Evolutionary conservation across 164 flowering plant genomes (phyloP).

Genomic region (Pachysandra terminalis): DNA sequence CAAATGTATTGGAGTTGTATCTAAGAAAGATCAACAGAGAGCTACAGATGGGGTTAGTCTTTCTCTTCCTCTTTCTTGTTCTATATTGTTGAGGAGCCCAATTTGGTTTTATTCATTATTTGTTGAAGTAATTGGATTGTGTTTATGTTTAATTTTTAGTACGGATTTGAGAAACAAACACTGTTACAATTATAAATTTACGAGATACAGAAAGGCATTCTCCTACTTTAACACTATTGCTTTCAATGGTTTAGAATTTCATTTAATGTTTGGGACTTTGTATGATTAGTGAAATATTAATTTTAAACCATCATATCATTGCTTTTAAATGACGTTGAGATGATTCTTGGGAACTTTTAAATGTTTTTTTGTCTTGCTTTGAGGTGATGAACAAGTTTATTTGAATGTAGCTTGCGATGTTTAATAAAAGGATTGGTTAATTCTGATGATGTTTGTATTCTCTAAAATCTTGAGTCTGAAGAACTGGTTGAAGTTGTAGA

Average conservation of each 20-base stretch:
- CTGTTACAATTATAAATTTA: neutral
- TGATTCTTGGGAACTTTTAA: neutral
- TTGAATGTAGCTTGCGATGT: too few species aligned
- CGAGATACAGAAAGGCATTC: neutral
- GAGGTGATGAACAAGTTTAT: too few species aligned
- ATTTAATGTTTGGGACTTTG: neutral
- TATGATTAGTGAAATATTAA: too few species aligned
- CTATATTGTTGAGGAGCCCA: too few species aligned
- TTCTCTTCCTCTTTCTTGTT: neutral
- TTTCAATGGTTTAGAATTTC: neutral
- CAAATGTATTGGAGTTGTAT: conserved; percentile 22
- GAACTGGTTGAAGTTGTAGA: too few species aligned
- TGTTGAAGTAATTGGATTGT: neutral
- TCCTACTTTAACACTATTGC: neutral
- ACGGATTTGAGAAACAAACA: neutral
- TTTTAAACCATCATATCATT: neutral
- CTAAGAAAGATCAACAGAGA: conserved; percentile 18
- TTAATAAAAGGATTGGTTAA: too few species aligned
- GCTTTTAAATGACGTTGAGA: neutral
- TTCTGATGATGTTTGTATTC: too few species aligned
- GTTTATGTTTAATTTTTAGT: neutral
- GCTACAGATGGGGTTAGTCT: conserved; percentile 22
- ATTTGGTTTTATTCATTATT: neutral
- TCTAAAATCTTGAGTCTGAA: too few species aligned
- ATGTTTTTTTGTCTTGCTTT: neutral